These are phyloP conservation scores for Coemansia sp. DNA, from an alignment of 192 early-diverging fungal species.

Conservation along the genomic window DNA sequence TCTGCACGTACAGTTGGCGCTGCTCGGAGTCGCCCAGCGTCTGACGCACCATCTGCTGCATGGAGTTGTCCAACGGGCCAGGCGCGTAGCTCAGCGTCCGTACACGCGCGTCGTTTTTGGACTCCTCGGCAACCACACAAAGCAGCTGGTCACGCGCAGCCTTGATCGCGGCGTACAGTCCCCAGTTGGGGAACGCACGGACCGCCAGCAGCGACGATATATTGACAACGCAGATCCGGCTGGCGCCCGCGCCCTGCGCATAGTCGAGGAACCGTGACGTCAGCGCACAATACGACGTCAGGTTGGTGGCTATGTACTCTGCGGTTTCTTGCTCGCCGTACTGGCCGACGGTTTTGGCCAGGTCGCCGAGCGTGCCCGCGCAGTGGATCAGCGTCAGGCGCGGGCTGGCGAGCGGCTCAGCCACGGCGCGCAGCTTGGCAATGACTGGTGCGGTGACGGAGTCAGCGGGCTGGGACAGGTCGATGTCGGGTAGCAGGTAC, in stretches of 20 bases:
- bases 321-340: slow-evolving; percentile 50
- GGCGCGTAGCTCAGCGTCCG: slow-evolving; percentile 82
- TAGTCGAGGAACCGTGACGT: slow-evolving; percentile 31
- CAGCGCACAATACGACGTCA: slow-evolving; percentile 55
- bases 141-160: slow-evolving; percentile 79
- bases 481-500: slow-evolving; percentile 17
- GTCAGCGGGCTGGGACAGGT: slow-evolving; percentile 6
- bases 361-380: slow-evolving; percentile 68
- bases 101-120: slow-evolving; percentile 47
- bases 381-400: slow-evolving; percentile 64
- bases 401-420: slow-evolving; percentile 8
- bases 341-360: slow-evolving; percentile 57
- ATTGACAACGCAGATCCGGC: slow-evolving; percentile 59
- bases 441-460: slow-evolving; percentile 1
- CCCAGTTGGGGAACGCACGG: slow-evolving; percentile 73
- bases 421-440: not conserved
- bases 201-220: slow-evolving; percentile 76
- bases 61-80: slow-evolving; percentile 79
- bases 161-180: slow-evolving; percentile 73
- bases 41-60: slow-evolving; percentile 71
- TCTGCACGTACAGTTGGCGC: slow-evolving; percentile 55
- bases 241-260: not conserved
- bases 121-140: slow-evolving; percentile 65
- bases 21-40: slow-evolving; percentile 66
- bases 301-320: slow-evolving; percentile 56